Evolutionary conservation across 257 asterid species (phyloP).

Genomic region (Solanum ossicruentum): DNA sequence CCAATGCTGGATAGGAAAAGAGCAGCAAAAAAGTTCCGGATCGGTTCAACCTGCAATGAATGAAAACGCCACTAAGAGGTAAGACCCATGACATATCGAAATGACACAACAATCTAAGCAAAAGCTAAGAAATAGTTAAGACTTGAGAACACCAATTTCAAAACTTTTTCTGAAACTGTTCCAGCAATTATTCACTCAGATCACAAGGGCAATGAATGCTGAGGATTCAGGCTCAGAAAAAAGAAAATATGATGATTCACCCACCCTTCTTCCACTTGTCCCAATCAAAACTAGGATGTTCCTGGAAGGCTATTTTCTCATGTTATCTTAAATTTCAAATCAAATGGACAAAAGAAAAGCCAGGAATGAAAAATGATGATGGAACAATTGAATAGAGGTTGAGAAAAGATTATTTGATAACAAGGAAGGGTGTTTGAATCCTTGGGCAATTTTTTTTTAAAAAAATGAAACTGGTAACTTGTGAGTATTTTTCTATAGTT

Average conservation of each 20-base stretch:
- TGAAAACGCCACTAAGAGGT: conserved; percentile 13
- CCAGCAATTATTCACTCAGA: not conserved
- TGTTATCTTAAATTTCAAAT: not conserved
- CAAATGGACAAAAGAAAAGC: not conserved
- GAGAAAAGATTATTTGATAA: not conserved
- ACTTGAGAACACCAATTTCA: not conserved
- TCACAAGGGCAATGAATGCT: not conserved
- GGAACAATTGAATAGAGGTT: not conserved
- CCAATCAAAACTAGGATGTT: not conserved
- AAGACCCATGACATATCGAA: not conserved
- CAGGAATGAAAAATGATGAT: not conserved
- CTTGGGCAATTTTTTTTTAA: not conserved
- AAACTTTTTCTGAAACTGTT: not conserved
- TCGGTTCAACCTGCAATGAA: conserved; percentile 64
- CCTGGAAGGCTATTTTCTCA: not conserved
- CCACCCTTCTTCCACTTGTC: not conserved
- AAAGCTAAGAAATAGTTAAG: not conserved
- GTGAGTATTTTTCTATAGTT: not conserved
- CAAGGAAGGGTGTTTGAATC: not conserved
- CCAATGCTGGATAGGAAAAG: conserved; percentile 87
- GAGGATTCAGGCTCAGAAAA: not conserved
- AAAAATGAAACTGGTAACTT: not conserved
- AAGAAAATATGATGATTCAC: not conserved
- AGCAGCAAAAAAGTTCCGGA: conserved; percentile 73
- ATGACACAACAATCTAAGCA: not conserved